Base-by-base conservation (phyloP, 768 basidiomycete species). In the Lactarius akahatsu region DNA sequence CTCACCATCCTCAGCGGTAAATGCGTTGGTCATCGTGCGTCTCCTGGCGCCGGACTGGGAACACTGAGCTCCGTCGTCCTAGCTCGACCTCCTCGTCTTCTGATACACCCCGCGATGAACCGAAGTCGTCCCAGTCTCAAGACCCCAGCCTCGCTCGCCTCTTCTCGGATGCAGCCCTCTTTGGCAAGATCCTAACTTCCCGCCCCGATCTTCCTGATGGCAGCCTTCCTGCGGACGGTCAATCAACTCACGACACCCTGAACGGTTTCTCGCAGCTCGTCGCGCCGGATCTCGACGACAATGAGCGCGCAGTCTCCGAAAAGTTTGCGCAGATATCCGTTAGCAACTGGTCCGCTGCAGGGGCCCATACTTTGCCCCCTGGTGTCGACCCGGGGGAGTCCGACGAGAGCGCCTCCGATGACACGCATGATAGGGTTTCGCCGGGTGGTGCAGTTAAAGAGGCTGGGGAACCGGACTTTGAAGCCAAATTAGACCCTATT, bases 241-340 rank as follows among this genome's bases (percentile, higher is more conserved):
- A 11, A 52, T 18, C 50, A 26, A 61, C 67, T 9, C 71, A 77
- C 26, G 73, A 73, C 54, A 40, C 68, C 36, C 62, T 71, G 30
- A 73, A 75, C 32, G 77, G 78, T 20, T 81, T 83, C 67, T 77
- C 76, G 7, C 74, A 77, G 38, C 78, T 84, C 38, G 76, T 83
- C 9, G 79, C 73, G 23, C 71, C 73, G 28, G 78, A 82, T 65
- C 78, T 83, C 40, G 76, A 72, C 57, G 65, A 72, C 1, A 70
- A 65, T 8, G 81, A 82, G 70, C 72, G 75, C 20, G 77, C 74
- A 9, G 67, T 76, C 16, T 74, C 77, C 16, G 71, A 72, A 26
- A 77, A 76, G 23, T 75, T 80, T 20, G 79, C 78, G 16, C 79
- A 78, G 52, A 70, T 84, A 28, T 69, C 74, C 34, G 81, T 76